Evolutionary conservation across 345 rosid genomes (phyloP).

Genomic region (Noccaea bulbosa): DNA sequence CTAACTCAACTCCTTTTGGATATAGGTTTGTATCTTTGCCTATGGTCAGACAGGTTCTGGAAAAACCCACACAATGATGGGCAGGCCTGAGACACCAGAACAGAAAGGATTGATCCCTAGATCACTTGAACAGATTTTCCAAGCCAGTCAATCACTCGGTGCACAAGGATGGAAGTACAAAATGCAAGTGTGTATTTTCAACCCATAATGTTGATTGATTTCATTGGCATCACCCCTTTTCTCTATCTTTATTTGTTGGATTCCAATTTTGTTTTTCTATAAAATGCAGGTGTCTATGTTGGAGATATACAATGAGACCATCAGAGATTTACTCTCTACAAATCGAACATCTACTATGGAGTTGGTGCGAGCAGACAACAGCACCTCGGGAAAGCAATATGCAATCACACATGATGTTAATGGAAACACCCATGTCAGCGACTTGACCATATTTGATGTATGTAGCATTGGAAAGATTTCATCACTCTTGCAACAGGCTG

Average conservation of each 20-base stretch:
- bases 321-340: slow-evolving; percentile 70
- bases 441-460: slow-evolving; percentile 82
- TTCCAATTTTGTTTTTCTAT: not conserved
- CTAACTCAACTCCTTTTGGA: slow-evolving; percentile 12
- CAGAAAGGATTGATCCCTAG: slow-evolving; percentile 93
- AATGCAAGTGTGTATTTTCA: slow-evolving; percentile 68
- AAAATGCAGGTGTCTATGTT: slow-evolving; percentile 55
- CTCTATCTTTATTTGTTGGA: slow-evolving; percentile 45
- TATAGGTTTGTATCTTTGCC: slow-evolving; percentile 96
- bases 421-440: slow-evolving; percentile 75
- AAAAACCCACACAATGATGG: slow-evolving; percentile 99
- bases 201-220: not conserved
- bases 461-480: slow-evolving; percentile 70
- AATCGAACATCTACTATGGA: slow-evolving; percentile 49
- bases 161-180: slow-evolving; percentile 95
- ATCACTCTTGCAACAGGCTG: slow-evolving; percentile 78
- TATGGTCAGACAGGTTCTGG: slow-evolving; percentile 99
- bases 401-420: slow-evolving; percentile 77
- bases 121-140: slow-evolving; percentile 86
- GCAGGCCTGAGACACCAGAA: slow-evolving; percentile 70
- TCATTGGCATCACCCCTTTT: not conserved
- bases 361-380: slow-evolving; percentile 49
- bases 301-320: slow-evolving; percentile 88
- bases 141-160: slow-evolving; percentile 67
- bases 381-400: slow-evolving; percentile 70